Conservation (phyloP, 1,284 basidiomycete genomes). For the Trichosporon sp. region DNA sequence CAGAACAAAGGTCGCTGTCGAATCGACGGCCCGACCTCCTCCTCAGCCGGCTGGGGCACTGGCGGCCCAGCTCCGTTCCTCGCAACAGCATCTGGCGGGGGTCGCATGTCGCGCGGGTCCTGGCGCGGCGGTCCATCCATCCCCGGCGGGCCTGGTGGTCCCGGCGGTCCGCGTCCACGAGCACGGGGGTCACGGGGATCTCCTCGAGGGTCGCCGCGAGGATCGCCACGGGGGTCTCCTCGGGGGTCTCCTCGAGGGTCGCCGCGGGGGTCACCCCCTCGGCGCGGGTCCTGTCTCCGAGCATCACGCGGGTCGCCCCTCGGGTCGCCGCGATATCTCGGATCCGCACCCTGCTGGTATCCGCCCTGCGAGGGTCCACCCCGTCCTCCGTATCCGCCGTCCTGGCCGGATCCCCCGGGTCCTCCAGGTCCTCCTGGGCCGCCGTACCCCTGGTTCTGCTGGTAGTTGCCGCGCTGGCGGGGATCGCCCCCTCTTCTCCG, state of each 20-base stretch:
- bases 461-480: constrained; percentile 24
- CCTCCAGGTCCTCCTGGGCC: neutral
- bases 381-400: constrained; percentile 20
- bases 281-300: constrained; percentile 22
- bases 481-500: constrained; percentile 28
- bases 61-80: constrained; percentile 13
- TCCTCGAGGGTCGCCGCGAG: neutral
- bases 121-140: neutral
- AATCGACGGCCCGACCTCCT: constrained; percentile 25
- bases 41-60: constrained; percentile 26
- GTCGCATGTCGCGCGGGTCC: constrained; percentile 8
- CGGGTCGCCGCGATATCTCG: constrained; percentile 15
- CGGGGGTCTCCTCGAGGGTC: neutral
- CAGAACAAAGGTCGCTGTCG: constrained; percentile 76
- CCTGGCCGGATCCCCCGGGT: neutral
- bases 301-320: constrained; percentile 19
- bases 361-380: constrained; percentile 1
- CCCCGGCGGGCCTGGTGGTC: neutral
- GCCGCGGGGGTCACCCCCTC: constrained; percentile 6
- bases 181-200: neutral
- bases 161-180: constrained; percentile 8
- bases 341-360: constrained; percentile 7
- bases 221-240: constrained; percentile 16
- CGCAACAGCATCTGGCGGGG: constrained; percentile 1
- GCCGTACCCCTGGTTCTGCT: constrained; percentile 14